Evolutionary conservation across 305 asterid genomes (phyloP), one percentile per base, ranked within the genome.

Genomic region (Solanum hybrid): DNA sequence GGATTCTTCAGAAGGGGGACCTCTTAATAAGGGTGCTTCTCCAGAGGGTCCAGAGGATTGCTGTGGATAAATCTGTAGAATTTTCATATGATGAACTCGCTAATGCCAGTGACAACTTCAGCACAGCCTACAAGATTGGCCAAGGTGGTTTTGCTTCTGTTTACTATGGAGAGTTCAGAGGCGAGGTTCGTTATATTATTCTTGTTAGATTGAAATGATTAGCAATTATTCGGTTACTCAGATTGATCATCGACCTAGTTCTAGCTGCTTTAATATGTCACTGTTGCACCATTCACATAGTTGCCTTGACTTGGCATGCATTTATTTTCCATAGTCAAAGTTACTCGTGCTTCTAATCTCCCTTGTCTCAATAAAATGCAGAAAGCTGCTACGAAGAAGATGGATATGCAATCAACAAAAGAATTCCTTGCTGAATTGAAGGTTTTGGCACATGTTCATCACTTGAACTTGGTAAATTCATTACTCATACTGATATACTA

Each of bases 361-460:
- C 81, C 15, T 86, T 85, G 71, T 73, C 66, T 45, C 73, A 19
- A 87, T 34, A 86, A 84, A 87, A 89, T 91, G 89, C 92, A 94
- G 98, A 94, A 93, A 94, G 98, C 97, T 84, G 99, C 95, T 10
- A 92, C 95, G 35, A 95, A 95, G 94, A 93, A 93, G 94, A 95
- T 96, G 99, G 97, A 96, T 88, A 95, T 95, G 99, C 96, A 95
- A 93, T 98, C 97, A 78, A 93, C 99, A 7, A 95, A 94, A 92
- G 97, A 95, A 88, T 96, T 96, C 89, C 92, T 95, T 12, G 95
- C 99, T 32, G 99, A 96, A 85, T 91, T 96, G 84, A 96, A 94
- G 51, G 98, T 96, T 87, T 90, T 95, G 91, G 95, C 98, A 4
- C 98, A 93, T 77, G 99, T 96, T 89, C 97, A 96, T 90, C 99